Percentiles rank a stretch among this genome's conserved stretches.
These are phyloP conservation scores for Exophiala lecanii-corni DNA, from an alignment of 2,329 filamentous ascomycete genomes.

Conservation along the genomic window DNA sequence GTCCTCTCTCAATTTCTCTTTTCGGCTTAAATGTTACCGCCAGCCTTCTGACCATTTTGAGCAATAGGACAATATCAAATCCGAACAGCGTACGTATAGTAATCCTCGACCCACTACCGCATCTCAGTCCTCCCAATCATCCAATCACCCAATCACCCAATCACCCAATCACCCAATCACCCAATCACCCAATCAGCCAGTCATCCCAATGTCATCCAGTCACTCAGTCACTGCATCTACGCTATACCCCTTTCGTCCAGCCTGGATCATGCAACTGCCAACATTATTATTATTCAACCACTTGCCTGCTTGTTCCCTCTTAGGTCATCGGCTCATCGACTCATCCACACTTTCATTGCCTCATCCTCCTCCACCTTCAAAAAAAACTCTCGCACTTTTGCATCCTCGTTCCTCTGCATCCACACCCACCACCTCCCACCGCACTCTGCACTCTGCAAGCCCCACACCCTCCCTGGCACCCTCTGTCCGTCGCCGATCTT, in stretches of 20 bases:
- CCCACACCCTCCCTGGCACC: background rate
- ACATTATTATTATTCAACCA: too few species aligned
- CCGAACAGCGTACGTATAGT: conserved; percentile 24
- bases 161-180: too few species aligned
- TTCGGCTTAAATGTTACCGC: conserved; percentile 7
- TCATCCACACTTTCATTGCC: too few species aligned
- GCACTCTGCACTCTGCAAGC: too few species aligned
- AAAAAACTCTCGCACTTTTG: background rate
- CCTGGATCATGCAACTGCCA: too few species aligned
- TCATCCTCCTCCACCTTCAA: background rate
- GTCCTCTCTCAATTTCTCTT: conserved; percentile 3
- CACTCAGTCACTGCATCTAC: too few species aligned
- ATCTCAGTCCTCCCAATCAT: background rate
- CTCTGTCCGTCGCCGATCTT: background rate
- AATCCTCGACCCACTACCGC: conserved; percentile 20
- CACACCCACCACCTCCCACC: background rate
- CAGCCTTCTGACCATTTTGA: conserved; percentile 21
- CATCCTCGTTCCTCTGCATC: background rate
- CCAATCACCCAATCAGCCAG: too few species aligned
- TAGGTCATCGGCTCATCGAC: too few species aligned
- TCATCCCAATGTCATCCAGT: too few species aligned
- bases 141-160: background rate
- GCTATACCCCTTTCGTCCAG: too few species aligned
- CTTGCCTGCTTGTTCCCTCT: too few species aligned
- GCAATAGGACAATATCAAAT: conserved; percentile 22